A percentile compares a stretch with the other conserved stretches of the same genome.
phyloP scores from a whole-genome alignment of 352 stramenopile species.

The Pythium phragmitis region DNA sequence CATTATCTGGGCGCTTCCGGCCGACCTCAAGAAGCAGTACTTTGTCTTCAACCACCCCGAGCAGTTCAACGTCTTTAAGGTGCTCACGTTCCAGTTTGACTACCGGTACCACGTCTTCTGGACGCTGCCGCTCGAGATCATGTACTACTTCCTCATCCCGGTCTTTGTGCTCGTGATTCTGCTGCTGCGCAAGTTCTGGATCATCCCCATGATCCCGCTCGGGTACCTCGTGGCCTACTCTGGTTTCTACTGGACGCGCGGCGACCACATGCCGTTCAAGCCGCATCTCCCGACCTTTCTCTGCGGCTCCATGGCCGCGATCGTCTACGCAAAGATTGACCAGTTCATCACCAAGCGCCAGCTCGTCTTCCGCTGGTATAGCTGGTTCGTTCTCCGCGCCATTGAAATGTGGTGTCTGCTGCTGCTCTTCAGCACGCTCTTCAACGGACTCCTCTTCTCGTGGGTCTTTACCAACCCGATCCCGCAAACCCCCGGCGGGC shows the following conservation, averaged over 20 bases:
- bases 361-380: slow-evolving; percentile 7
- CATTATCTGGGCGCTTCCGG: slow-evolving; percentile 32
- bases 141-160: slow-evolving; percentile 43
- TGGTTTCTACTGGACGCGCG: slow-evolving; percentile 21
- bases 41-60: slow-evolving; percentile 19
- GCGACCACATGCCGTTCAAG: slow-evolving; percentile 27
- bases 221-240: slow-evolving; percentile 25
- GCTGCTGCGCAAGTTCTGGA: slow-evolving; percentile 14
- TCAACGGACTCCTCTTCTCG: slow-evolving; percentile 29
- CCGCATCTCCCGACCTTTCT: slow-evolving; percentile 38
- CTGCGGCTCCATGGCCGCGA: slow-evolving; percentile 31
- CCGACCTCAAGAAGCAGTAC: slow-evolving; percentile 30
- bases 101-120: slow-evolving; percentile 19
- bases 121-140: slow-evolving; percentile 35
- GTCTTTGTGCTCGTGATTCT: slow-evolving; percentile 25
- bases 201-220: slow-evolving; percentile 14
- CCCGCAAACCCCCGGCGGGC: slow-evolving; percentile 10
- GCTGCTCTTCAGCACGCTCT: slow-evolving; percentile 28
- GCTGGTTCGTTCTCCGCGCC: slow-evolving; percentile 11
- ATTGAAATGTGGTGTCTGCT: slow-evolving; percentile 23
- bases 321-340: slow-evolving; percentile 30
- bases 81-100: slow-evolving; percentile 33
- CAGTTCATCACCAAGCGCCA: not conserved
- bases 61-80: slow-evolving; percentile 35
- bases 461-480: slow-evolving; percentile 30